Evolutionary conservation across 768 basidiomycete genomes (phyloP), one percentile per base, ranked within the genome.

Genomic region (Trametes cingulata): DNA sequence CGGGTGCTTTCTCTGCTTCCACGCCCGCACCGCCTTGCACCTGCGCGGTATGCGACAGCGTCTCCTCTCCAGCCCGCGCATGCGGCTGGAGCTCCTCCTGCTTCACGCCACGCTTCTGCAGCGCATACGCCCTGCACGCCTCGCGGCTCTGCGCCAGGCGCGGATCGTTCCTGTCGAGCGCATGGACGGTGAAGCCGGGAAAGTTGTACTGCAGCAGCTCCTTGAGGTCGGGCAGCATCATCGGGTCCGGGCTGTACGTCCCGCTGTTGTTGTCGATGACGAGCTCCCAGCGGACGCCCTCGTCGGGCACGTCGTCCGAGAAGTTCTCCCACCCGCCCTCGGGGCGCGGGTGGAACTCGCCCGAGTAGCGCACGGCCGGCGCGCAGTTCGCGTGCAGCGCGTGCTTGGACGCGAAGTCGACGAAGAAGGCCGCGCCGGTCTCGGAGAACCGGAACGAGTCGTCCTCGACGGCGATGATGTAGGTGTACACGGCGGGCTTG

Each of bases 221-320:
- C 68, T 83, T 82, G 57, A 93, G 71, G 42, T 77, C 70, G 0
- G 87, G 86, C 2, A 94, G 73, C 63, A 93, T 67, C 53, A 66
- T 71, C 53, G 80, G 77, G 68, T 91, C 84, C 1, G 93, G 92
- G 33, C 90, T 81, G 69, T 94, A 93, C 52, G 91, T 95, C 49
- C 92, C 92, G 65, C 85, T 87, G 68, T 90, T 89, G 67, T 95
- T 94, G 71, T 94, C 92, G 67, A 94, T 83, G 62, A 93, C 86
- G 33, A 94, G 71, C 71, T 94, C 90, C 89, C 92, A 95, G 33
- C 75, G 71, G 43, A 87, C 85, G 6, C 81, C 76, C 4, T 77
- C 77, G 64, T 90, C 88, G 1, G 73, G 68, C 1, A 69, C 79
- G 35, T 70, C 72, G 64, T 90, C 88, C 43, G 71, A 75, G 74